Conservation (phyloP, 352 stramenopile species). For the Aphanomyces stellatus region DNA sequence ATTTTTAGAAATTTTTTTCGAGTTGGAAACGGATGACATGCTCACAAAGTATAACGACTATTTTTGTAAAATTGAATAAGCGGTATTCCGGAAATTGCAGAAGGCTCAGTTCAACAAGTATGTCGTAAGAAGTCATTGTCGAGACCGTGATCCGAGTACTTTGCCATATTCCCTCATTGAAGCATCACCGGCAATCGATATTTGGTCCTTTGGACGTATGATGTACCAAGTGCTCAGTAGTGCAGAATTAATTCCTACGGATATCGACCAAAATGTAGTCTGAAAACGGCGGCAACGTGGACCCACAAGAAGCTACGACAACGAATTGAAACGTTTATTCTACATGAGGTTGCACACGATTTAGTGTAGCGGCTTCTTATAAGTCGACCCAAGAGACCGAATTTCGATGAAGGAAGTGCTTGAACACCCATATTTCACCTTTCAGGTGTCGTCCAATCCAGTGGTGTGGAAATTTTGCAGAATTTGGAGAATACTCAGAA, state of each 20-base stretch:
- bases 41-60: slow-evolving; percentile 28
- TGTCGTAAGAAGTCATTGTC: not conserved
- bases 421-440: slow-evolving; percentile 19
- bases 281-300: slow-evolving; percentile 3
- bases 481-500: no score
- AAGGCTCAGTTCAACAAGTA: not conserved
- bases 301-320: slow-evolving; percentile 6
- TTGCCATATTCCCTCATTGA: slow-evolving; percentile 5
- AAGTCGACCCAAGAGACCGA: slow-evolving; percentile 6
- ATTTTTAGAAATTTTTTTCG: not conserved
- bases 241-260: not conserved
- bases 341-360: slow-evolving; percentile 10
- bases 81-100: not conserved
- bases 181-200: slow-evolving; percentile 10
- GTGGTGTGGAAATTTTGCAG: no score
- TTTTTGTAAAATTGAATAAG: no score
- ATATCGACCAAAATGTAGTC: slow-evolving; percentile 18
- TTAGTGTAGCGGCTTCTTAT: slow-evolving; percentile 8
- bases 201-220: slow-evolving; percentile 21
- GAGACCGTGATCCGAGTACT: not conserved
- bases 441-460: no score
- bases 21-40: not conserved
- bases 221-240: slow-evolving; percentile 18
- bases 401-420: slow-evolving; percentile 10
- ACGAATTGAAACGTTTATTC: slow-evolving; percentile 11